Percentiles rank a stretch among this genome's conserved stretches.
phyloP scores from a whole-genome alignment of 2,329 filamentous ascomycete species.

The Colletotrichum tropicicola region DNA sequence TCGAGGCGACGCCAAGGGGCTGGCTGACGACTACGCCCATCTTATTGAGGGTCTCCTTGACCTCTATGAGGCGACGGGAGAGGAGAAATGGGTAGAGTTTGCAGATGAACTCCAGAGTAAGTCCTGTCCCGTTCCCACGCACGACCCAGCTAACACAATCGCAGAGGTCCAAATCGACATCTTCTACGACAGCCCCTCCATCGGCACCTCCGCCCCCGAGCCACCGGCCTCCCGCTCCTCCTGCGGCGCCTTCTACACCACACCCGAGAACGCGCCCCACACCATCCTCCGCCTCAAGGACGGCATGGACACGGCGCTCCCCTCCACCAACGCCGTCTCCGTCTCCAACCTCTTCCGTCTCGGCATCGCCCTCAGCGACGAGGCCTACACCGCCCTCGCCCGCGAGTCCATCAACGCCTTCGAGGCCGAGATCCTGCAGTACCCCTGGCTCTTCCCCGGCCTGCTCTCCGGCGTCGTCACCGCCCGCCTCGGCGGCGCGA shows the following conservation, averaged over 20 bases:
- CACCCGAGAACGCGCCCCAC: conserved; percentile 68
- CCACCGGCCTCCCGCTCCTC: conserved; percentile 49
- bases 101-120: conserved; percentile 82
- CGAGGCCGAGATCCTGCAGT: conserved; percentile 89
- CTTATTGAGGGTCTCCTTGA: conserved; percentile 84
- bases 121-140: conserved; percentile 31
- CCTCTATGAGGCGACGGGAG: conserved; percentile 83
- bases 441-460: conserved; percentile 90
- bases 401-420: conserved; percentile 84
- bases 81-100: conserved; percentile 80
- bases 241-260: conserved; percentile 78
- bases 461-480: conserved; percentile 81
- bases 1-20: conserved; percentile 72
- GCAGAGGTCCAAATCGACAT: conserved; percentile 76
- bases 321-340: conserved; percentile 89
- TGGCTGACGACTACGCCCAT: conserved; percentile 96
- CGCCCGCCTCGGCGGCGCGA: conserved; percentile 73
- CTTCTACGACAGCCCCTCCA: conserved; percentile 74
- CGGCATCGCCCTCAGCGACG: conserved; percentile 72
- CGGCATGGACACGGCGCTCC: conserved; percentile 92
- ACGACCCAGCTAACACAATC: conserved; percentile 21
- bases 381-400: conserved; percentile 71
- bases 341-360: conserved; percentile 88
- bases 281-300: conserved; percentile 90
- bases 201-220: conserved; percentile 36